phyloP scores from a whole-genome alignment of 306 rosid species.

The Trichosanthes truncata region DNA sequence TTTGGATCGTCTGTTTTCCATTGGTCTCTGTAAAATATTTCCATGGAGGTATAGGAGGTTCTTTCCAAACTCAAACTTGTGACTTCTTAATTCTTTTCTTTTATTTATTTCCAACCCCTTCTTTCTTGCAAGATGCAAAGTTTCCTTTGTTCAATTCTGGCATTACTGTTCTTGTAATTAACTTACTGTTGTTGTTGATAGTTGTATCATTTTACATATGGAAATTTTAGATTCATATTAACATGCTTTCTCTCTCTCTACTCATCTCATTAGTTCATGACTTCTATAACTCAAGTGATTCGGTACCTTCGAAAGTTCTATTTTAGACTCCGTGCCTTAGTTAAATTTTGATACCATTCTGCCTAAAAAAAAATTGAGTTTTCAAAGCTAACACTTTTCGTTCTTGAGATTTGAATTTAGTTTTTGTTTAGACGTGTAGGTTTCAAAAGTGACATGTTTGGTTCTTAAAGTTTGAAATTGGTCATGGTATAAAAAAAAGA shows the following conservation, averaged over 20 bases:
- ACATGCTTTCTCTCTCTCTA: background rate
- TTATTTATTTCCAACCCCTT: background rate
- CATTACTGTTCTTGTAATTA: constrained; percentile 11
- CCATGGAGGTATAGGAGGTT: constrained; percentile 10
- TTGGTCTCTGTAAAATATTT: constrained; percentile 13
- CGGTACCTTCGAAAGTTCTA: background rate
- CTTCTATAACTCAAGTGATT: background rate
- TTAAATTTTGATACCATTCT: too few species aligned
- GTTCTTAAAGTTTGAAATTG: too few species aligned
- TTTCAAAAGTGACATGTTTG: too few species aligned
- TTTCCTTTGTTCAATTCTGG: constrained; percentile 3
- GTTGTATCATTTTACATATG: constrained; percentile 8
- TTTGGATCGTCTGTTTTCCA: background rate
- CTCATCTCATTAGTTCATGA: background rate
- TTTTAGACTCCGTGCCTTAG: too few species aligned
- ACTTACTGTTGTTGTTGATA: constrained; percentile 5
- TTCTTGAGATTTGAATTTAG: too few species aligned
- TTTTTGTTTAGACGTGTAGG: too few species aligned
- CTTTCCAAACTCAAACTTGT: background rate
- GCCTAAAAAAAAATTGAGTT: too few species aligned
- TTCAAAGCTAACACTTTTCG: too few species aligned
- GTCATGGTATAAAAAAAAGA: too few species aligned
- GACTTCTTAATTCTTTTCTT: background rate
- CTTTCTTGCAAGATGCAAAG: background rate
- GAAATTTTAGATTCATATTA: constrained; percentile 3